A percentile compares a stretch with the other conserved stretches of the same genome.
These are phyloP conservation scores for Fagopyrum tataricum DNA, from an alignment of 148 eudicot genomes.

Conservation along the genomic window DNA sequence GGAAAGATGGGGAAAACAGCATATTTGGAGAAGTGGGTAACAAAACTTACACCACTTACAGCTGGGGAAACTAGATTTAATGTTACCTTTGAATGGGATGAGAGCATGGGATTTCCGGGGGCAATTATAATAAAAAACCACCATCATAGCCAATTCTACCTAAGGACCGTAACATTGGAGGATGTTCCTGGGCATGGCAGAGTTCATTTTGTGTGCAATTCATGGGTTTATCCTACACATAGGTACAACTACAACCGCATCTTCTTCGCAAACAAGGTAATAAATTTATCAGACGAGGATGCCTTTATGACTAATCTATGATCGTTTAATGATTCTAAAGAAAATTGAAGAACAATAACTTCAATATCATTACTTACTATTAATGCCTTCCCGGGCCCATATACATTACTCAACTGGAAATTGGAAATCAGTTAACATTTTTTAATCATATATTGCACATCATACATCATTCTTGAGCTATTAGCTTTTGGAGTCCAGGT, in stretches of 20 bases:
- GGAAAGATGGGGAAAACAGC: conserved; percentile 61
- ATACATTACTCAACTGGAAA: neutral
- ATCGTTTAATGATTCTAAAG: neutral
- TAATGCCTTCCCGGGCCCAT: neutral
- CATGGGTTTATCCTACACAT: conserved; percentile 80
- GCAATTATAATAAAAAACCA: conserved; percentile 58
- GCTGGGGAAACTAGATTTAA: conserved; percentile 45
- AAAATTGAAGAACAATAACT: neutral
- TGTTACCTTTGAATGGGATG: conserved; percentile 68
- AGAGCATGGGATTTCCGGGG: conserved; percentile 59
- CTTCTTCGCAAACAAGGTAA: conserved; percentile 83
- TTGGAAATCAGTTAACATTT: neutral
- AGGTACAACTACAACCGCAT: conserved; percentile 63
- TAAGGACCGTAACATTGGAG: conserved; percentile 49
- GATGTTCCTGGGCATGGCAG: conserved; percentile 59
- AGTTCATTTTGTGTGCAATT: conserved; percentile 64
- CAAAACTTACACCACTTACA: conserved; percentile 32
- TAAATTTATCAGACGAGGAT: neutral
- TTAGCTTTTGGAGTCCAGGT: neutral
- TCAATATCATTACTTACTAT: neutral
- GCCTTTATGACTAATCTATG: neutral
- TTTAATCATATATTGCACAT: neutral
- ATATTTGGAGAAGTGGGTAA: conserved; percentile 50
- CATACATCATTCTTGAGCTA: neutral
- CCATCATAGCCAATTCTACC: conserved; percentile 66